phyloP scores from a whole-genome alignment of 495 filamentous ascomycete genomes.

The Schizothecium vesticola region DNA sequence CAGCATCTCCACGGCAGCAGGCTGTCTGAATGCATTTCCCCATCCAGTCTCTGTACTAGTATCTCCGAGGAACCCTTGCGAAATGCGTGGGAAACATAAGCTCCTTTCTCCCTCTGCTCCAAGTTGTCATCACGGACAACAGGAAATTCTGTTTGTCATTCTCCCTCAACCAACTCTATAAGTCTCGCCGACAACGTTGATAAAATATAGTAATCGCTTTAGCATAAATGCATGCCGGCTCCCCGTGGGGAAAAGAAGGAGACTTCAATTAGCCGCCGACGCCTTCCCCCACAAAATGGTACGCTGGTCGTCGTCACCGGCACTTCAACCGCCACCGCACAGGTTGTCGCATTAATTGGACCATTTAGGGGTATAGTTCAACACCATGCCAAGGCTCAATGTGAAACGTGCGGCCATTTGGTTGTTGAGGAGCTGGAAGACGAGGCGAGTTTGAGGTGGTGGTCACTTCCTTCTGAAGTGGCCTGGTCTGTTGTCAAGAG shows the following conservation, averaged over 20 bases:
- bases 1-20: too few species aligned
- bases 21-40: too few species aligned
- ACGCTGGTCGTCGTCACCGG: slow-evolving; percentile 1
- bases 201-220: not conserved
- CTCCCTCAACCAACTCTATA: not conserved
- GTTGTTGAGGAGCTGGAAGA: not conserved
- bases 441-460: not conserved
- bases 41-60: too few species aligned
- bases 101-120: not conserved
- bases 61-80: not conserved
- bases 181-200: not conserved
- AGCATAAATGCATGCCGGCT: not conserved
- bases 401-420: slow-evolving; percentile 1
- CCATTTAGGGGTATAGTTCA: not conserved
- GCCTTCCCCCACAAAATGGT: slow-evolving; percentile 1
- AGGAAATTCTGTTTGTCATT: not conserved
- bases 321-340: slow-evolving; percentile 6
- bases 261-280: not conserved
- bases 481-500: not conserved
- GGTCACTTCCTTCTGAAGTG: not conserved
- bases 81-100: not conserved
- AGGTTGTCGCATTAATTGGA: not conserved
- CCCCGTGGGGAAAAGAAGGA: not conserved
- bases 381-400: slow-evolving; percentile 11
- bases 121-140: not conserved